Evolutionary conservation across 805 yeast genomes (phyloP).

Genomic region (Candida khao-thaluensis): DNA sequence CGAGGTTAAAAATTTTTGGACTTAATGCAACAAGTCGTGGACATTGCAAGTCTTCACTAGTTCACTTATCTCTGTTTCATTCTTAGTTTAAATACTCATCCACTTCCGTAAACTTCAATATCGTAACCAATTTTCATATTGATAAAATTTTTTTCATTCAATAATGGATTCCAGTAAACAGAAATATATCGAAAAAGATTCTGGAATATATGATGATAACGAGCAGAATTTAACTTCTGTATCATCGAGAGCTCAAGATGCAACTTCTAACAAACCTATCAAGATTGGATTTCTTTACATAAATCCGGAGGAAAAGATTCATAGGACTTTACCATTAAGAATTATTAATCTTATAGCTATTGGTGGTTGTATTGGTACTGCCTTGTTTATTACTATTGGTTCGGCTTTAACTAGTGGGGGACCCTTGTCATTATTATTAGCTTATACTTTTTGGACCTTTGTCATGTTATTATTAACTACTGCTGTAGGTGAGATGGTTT

Average conservation of each 20-base stretch:
- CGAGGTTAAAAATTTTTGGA: not conserved
- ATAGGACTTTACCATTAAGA: constrained; percentile 14
- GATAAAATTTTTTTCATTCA: too few relatives aligned
- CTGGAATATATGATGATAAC: not conserved
- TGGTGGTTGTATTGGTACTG: constrained; percentile 22
- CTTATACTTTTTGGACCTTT: constrained; percentile 34
- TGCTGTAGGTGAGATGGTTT: constrained; percentile 42
- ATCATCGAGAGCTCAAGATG: constrained; percentile 1
- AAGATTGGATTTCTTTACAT: constrained; percentile 10
- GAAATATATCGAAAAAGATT: constrained; percentile 1
- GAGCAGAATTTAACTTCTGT: constrained; percentile 1
- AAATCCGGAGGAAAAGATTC: constrained; percentile 14
- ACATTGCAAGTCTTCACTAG: too few relatives aligned
- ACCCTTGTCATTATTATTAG: constrained; percentile 34
- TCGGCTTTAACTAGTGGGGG: constrained; percentile 29
- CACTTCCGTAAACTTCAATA: too few relatives aligned
- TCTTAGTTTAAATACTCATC: not conserved
- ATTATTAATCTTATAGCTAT: constrained; percentile 20
- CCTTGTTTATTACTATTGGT: constrained; percentile 17
- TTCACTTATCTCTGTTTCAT: not conserved
- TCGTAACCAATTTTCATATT: too few relatives aligned
- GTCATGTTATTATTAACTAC: constrained; percentile 35
- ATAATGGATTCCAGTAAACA: not conserved
- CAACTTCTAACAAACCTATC: constrained; percentile 4
- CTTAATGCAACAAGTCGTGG: constrained; percentile 3